These are phyloP conservation scores for Cantharellus cinnabarinus DNA, from an alignment of 768 basidiomycete genomes.

Conservation along the genomic window DNA sequence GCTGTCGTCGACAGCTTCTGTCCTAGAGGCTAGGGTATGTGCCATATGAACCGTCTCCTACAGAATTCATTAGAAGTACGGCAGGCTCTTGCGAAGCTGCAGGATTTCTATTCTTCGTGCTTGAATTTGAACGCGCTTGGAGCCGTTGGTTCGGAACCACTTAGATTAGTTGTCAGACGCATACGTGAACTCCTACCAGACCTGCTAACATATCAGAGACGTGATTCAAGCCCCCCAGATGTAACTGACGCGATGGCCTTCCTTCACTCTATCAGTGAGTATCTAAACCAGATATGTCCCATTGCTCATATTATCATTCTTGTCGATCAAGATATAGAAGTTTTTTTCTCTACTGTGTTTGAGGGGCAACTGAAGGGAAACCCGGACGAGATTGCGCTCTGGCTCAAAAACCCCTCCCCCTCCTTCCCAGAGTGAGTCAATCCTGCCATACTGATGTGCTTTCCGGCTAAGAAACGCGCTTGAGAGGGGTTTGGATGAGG, in stretches of 20 bases:
- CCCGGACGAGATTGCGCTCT: constrained; percentile 67
- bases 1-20: constrained; percentile 18
- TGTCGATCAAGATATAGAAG: constrained; percentile 38
- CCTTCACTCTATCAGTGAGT: constrained; percentile 62
- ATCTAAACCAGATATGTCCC: neutral
- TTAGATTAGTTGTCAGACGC: constrained; percentile 43
- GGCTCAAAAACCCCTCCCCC: constrained; percentile 63
- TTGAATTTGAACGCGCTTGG: constrained; percentile 60
- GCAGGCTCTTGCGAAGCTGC: constrained; percentile 37
- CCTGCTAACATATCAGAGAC: constrained; percentile 9
- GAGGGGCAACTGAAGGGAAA: constrained; percentile 78
- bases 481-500: neutral
- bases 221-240: constrained; percentile 16
- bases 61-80: neutral
- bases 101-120: constrained; percentile 61
- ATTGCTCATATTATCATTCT: constrained; percentile 1
- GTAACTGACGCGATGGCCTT: constrained; percentile 70
- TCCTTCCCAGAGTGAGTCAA: constrained; percentile 58
- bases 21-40: constrained; percentile 18
- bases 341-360: constrained; percentile 59
- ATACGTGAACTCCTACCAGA: constrained; percentile 26
- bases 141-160: constrained; percentile 46
- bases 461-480: neutral
- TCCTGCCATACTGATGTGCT: neutral
- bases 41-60: neutral